Percentiles rank a stretch among this genome's conserved stretches.
Evolutionary conservation across 805 yeast genomes (phyloP).

Genomic region (Candida hispaniensis): DNA sequence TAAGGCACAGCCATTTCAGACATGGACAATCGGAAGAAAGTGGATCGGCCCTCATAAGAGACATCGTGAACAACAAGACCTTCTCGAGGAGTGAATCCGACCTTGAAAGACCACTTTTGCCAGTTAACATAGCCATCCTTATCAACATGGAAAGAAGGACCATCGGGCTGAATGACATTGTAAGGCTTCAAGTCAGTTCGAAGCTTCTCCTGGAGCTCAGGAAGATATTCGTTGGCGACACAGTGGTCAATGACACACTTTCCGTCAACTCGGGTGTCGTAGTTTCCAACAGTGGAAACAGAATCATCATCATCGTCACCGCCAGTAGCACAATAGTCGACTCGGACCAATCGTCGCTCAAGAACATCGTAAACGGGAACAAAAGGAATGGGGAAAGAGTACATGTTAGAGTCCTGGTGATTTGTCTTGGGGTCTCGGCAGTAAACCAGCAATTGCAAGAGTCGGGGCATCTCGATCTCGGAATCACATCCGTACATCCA

Average conservation of each 20-base stretch:
- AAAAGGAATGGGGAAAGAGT: slow-evolving; percentile 61
- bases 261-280: slow-evolving; percentile 44
- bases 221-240: slow-evolving; percentile 46
- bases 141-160: slow-evolving; percentile 51
- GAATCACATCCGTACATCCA: slow-evolving; percentile 81
- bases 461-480: slow-evolving; percentile 33
- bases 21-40: slow-evolving; percentile 59
- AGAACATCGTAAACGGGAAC: slow-evolving; percentile 65
- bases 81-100: slow-evolving; percentile 60
- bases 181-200: slow-evolving; percentile 59
- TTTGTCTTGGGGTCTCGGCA: slow-evolving; percentile 50
- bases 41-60: slow-evolving; percentile 63
- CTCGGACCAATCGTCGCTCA: slow-evolving; percentile 51
- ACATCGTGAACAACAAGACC: slow-evolving; percentile 69
- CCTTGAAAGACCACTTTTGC: slow-evolving; percentile 81
- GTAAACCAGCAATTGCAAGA: slow-evolving; percentile 64
- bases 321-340: slow-evolving; percentile 68
- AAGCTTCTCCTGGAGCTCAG: slow-evolving; percentile 24
- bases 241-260: slow-evolving; percentile 55
- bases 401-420: slow-evolving; percentile 29
- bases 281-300: slow-evolving; percentile 34
- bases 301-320: slow-evolving; percentile 44
- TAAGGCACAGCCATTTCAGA: slow-evolving; percentile 85
- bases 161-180: slow-evolving; percentile 76
- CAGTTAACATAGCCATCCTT: slow-evolving; percentile 50